phyloP scores from a whole-genome alignment of 441 rosid species.

The Corymbia calophylla region DNA sequence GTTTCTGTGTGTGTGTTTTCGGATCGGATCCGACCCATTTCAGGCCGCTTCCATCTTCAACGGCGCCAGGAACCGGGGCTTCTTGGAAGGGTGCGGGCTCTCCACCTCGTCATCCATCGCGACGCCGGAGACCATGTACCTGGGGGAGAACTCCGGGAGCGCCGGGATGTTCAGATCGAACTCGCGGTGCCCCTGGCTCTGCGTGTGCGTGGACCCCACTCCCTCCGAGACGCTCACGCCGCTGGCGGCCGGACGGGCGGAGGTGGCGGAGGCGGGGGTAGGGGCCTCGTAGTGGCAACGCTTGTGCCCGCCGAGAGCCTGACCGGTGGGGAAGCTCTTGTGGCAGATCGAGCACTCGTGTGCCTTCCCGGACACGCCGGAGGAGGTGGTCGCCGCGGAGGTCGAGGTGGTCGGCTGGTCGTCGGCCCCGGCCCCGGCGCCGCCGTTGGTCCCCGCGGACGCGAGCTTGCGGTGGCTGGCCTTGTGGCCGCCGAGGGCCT shows the following conservation, averaged over 20 bases:
- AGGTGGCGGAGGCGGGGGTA: not conserved
- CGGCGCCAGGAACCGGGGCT: not conserved
- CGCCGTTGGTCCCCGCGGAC: not conserved
- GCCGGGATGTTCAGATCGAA: constrained; percentile 16
- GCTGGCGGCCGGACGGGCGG: not conserved
- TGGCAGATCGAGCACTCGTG: constrained; percentile 10
- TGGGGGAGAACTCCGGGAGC: constrained; percentile 5
- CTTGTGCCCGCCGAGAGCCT: constrained; percentile 16
- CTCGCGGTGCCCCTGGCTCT: constrained; percentile 3
- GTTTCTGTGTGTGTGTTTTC: not conserved
- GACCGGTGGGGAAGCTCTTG: constrained; percentile 5
- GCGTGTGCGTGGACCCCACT: not conserved
- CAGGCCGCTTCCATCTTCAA: constrained; percentile 1
- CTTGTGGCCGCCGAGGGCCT: constrained; percentile 1
- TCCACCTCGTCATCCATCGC: constrained; percentile 8
- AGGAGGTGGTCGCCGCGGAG: not conserved
- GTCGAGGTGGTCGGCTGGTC: constrained; percentile 22
- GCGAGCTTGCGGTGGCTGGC: constrained; percentile 2
- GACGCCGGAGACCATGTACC: not conserved
- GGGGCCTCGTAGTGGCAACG: constrained; percentile 9
- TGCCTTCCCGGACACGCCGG: not conserved
- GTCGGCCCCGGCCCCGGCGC: not conserved
- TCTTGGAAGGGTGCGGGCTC: constrained; percentile 15
- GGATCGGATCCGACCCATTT: not conserved
- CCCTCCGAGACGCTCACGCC: not conserved